Percentiles rank a stretch among this genome's conserved stretches.
phyloP scores from a whole-genome alignment of 2,329 filamentous ascomycete genomes.

The Onygenales sp. region DNA sequence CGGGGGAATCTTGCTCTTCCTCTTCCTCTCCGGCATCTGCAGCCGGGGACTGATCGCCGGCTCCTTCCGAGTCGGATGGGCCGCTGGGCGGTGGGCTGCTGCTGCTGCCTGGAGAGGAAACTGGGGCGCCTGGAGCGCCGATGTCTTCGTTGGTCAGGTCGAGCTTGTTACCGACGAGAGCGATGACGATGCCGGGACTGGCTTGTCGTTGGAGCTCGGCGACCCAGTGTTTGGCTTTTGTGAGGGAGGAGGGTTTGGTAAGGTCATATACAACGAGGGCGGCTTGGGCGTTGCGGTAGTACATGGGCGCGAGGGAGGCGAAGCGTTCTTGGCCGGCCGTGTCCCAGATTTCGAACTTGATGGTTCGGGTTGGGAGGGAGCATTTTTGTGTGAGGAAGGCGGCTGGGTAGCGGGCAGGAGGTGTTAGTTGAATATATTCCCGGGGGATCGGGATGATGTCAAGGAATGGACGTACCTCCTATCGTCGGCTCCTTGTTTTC shows the following conservation, averaged over 20 bases:
- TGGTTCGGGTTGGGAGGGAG: conserved; percentile 79
- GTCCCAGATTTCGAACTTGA: conserved; percentile 93
- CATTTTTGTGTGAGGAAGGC: conserved; percentile 99
- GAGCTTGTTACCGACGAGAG: conserved; percentile 93
- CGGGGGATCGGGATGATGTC: neutral
- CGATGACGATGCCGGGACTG: conserved; percentile 99
- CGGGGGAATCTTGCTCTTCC: conserved; percentile 51
- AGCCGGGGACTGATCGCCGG: conserved; percentile 1
- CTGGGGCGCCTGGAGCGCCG: neutral
- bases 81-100: neutral
- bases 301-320: conserved; percentile 98
- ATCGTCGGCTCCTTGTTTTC: conserved; percentile 99
- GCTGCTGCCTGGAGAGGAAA: neutral
- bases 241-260: conserved; percentile 77
- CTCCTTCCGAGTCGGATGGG: neutral
- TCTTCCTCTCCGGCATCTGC: conserved; percentile 21
- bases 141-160: conserved; percentile 81
- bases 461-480: conserved; percentile 55
- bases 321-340: conserved; percentile 97
- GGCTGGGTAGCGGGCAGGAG: conserved; percentile 43
- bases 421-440: neutral
- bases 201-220: conserved; percentile 98
- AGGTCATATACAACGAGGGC: conserved; percentile 99
- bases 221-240: conserved; percentile 99
- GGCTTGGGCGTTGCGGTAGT: conserved; percentile 98